Percentiles rank a stretch among this genome's conserved stretches.
phyloP scores from a whole-genome alignment of 2,329 filamentous ascomycete species.

The Colletotrichum brevisporum region DNA sequence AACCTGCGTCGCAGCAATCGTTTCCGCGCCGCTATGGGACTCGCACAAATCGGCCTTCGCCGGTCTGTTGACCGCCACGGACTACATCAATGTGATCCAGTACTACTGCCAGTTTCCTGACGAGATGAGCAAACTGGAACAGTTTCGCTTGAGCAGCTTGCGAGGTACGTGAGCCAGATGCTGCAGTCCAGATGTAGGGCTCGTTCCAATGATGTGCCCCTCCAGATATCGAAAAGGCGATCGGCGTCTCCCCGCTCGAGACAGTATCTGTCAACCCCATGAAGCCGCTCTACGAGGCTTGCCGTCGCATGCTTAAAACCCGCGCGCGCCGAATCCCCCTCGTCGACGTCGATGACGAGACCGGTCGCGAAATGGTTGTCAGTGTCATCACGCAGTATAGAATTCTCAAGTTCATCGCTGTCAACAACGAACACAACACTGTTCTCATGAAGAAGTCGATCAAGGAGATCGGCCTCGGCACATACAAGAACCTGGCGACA shows the following conservation, averaged over 20 bases:
- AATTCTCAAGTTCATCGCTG: slow-evolving; percentile 98
- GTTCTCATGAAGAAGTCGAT: slow-evolving; percentile 90
- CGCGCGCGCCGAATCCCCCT: slow-evolving; percentile 94
- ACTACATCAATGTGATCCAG: slow-evolving; percentile 99
- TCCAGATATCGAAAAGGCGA: slow-evolving; percentile 92
- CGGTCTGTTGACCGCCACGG: slow-evolving; percentile 92
- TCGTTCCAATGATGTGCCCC: slow-evolving; percentile 23
- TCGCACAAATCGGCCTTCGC: slow-evolving; percentile 94
- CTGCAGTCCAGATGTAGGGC: neutral
- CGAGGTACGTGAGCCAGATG: slow-evolving; percentile 72
- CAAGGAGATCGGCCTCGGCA: slow-evolving; percentile 86
- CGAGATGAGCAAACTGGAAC: slow-evolving; percentile 89
- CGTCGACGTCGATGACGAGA: slow-evolving; percentile 95
- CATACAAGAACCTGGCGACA: slow-evolving; percentile 84
- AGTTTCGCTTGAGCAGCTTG: slow-evolving; percentile 92
- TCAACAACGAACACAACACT: slow-evolving; percentile 89
- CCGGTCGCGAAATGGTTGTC: slow-evolving; percentile 90
- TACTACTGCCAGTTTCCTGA: slow-evolving; percentile 99
- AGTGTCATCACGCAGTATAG: slow-evolving; percentile 98
- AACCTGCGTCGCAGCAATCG: slow-evolving; percentile 77
- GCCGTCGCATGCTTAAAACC: slow-evolving; percentile 92
- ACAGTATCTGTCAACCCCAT: slow-evolving; percentile 96
- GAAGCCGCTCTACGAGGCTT: slow-evolving; percentile 93
- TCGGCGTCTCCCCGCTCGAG: slow-evolving; percentile 91
- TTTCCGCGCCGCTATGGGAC: slow-evolving; percentile 97